These are phyloP conservation scores for Xanthoconium separans DNA, from an alignment of 1,284 basidiomycete species.

Conservation along the genomic window DNA sequence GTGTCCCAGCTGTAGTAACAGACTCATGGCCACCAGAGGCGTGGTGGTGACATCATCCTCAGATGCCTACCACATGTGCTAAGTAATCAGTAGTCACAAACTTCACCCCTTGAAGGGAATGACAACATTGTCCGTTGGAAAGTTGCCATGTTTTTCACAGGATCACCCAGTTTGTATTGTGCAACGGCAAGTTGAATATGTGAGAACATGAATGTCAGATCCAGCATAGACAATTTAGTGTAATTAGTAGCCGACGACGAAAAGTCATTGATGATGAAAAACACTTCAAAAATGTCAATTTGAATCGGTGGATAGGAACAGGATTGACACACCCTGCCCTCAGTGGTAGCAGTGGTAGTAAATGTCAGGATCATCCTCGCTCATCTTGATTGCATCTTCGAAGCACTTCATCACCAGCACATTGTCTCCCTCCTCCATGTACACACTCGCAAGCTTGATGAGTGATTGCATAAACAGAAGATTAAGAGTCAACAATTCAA, in stretches of 20 bases:
- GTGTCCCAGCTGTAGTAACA: no score
- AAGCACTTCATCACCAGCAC: slow-evolving; percentile 88
- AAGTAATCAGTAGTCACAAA: slow-evolving; percentile 92
- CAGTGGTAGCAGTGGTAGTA: slow-evolving; percentile 99
- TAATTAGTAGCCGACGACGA: slow-evolving; percentile 88
- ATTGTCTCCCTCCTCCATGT: slow-evolving; percentile 93
- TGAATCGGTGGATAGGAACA: not conserved
- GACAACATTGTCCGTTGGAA: slow-evolving; percentile 81
- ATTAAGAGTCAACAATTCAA: slow-evolving; percentile 72
- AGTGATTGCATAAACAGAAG: slow-evolving; percentile 86
- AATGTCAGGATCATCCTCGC: slow-evolving; percentile 90
- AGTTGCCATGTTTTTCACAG: slow-evolving; percentile 82
- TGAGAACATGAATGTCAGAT: slow-evolving; percentile 86
- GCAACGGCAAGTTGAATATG: slow-evolving; percentile 98
- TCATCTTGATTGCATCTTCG: slow-evolving; percentile 83
- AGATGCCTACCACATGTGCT: no score
- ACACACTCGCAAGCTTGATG: slow-evolving; percentile 96
- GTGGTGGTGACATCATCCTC: no score
- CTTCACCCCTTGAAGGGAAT: slow-evolving; percentile 85
- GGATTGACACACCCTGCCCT: slow-evolving; percentile 72
- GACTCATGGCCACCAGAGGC: no score
- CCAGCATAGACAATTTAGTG: slow-evolving; percentile 82
- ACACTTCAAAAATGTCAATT: slow-evolving; percentile 50
- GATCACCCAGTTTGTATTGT: slow-evolving; percentile 87
- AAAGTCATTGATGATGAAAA: slow-evolving; percentile 96